Evolutionary conservation across 2,329 filamentous ascomycete genomes (phyloP), one percentile per base, ranked within the genome.

Genomic region (Mycosphaerella sp.): DNA sequence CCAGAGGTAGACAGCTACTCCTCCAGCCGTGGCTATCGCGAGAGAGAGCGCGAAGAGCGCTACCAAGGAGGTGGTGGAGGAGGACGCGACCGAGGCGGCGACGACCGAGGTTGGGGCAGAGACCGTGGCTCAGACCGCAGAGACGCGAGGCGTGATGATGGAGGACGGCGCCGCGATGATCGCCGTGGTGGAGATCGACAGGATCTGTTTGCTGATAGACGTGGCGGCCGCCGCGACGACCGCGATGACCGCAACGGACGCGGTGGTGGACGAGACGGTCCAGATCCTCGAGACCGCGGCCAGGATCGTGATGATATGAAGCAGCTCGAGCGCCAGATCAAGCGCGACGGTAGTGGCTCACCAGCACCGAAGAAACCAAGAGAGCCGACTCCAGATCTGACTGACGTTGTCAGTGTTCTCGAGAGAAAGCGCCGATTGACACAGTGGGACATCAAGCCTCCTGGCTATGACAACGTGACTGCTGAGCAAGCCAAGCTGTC

Each of bases 361-460:
- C 86, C 85, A 40, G 87, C 89, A 34, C 86, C 87, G 25, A 82
- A 84, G 8, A 94, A 94, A 76, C 93, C 91, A 74, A 86, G 88
- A 69, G 93, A 98, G 71, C 89, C 93, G 6, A 98, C 93, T 0
- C 94, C 93, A 32, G 94, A 99, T 69, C 76, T 99, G 66, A 94
- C 90, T 54, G 83, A 94, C 64, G 75, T 94, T 53, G 76, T 86
- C n/a, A 81, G 89, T 3, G 78, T 99, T 53, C 75, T 89, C 57
- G 85, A 91, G 65, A 85, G 91, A 63, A 93, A 90, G 76, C 85
- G 94, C 62, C 86, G 93, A 53, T 75, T 98, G 76, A 97, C 90
- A 32, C 94, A 98, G 71, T 99, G 93, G 93, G 94, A 99, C 69
- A 96, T 98, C 70, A 98, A 98, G 74, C 93, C 93, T 5, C 88